Conservation (phyloP, 768 basidiomycete species). For the Lentinula edodes region DNA sequence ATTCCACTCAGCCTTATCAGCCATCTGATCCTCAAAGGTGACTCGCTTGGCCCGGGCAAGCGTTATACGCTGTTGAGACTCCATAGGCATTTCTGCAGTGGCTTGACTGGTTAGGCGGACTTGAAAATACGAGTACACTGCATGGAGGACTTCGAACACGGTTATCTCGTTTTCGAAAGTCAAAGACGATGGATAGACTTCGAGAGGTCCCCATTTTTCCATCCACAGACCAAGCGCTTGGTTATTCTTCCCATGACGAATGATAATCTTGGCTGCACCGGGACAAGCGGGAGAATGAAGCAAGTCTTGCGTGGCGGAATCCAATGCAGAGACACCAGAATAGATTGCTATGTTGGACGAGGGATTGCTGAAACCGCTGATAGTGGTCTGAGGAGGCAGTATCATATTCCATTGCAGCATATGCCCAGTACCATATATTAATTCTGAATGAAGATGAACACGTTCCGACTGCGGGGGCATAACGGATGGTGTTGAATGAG, state of each 20-base stretch:
- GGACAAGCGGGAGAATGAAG: not conserved
- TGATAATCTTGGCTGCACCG: not conserved
- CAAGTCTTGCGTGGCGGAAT: not conserved
- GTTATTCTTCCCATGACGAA: not conserved
- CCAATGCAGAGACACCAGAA: not conserved
- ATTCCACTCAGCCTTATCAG: not conserved
- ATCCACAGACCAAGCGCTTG: not conserved
- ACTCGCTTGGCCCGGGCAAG: not conserved
- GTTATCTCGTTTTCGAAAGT: not conserved
- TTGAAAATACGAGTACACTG: not conserved
- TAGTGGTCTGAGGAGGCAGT: not conserved
- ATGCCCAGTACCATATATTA: not conserved
- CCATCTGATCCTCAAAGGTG: not conserved
- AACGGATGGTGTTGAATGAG: not conserved
- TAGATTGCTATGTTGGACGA: not conserved
- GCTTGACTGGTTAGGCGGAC: not conserved
- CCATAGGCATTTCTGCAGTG: not conserved
- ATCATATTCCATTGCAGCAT: constrained; percentile 1
- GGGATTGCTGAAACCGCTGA: not conserved
- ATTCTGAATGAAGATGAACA: not conserved
- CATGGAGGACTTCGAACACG: not conserved
- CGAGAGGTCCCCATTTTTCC: not conserved
- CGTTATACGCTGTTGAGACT: not conserved
- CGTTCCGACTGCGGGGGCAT: not conserved
- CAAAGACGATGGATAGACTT: not conserved